Percentiles rank a stretch among this genome's conserved stretches.
Conservation (phyloP, 208 protist genomes). For the Leishmania arabica region DNA sequence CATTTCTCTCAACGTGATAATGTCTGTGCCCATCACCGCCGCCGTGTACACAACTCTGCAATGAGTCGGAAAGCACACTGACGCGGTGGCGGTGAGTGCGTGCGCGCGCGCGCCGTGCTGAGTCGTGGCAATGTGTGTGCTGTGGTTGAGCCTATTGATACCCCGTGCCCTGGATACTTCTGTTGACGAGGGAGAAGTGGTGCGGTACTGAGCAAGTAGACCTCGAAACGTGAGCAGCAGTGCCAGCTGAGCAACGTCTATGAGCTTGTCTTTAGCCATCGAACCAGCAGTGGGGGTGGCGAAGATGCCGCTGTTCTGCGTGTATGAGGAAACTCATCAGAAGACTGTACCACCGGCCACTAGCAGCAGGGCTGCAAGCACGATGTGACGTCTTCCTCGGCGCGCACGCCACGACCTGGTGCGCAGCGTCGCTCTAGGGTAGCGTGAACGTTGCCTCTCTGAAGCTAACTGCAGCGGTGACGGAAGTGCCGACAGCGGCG, state of each 20-base stretch:
- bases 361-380: slow-evolving; percentile 6
- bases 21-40: slow-evolving; percentile 3
- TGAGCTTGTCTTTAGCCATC: slow-evolving; percentile 16
- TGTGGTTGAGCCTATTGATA: slow-evolving; percentile 12
- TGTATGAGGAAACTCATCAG: slow-evolving; percentile 5
- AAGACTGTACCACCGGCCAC: not conserved
- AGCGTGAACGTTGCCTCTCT: not conserved
- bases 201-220: slow-evolving; percentile 7
- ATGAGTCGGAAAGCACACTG: slow-evolving; percentile 14
- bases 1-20: not conserved
- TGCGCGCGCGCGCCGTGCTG: slow-evolving; percentile 11
- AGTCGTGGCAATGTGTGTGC: slow-evolving; percentile 20
- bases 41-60: slow-evolving; percentile 16
- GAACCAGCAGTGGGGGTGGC: slow-evolving; percentile 3
- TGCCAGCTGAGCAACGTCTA: slow-evolving; percentile 16
- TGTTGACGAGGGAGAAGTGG: not conserved
- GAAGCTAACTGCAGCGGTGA: slow-evolving; percentile 20
- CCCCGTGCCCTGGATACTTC: not conserved
- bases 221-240: slow-evolving; percentile 1
- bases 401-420: slow-evolving; percentile 18
- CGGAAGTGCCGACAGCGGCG: not conserved
- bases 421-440: not conserved
- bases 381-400: slow-evolving; percentile 24
- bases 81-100: not conserved
- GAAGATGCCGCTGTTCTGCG: slow-evolving; percentile 15